Conservation (phyloP, 441 rosid genomes). For the Syzygium malaccense region DNA sequence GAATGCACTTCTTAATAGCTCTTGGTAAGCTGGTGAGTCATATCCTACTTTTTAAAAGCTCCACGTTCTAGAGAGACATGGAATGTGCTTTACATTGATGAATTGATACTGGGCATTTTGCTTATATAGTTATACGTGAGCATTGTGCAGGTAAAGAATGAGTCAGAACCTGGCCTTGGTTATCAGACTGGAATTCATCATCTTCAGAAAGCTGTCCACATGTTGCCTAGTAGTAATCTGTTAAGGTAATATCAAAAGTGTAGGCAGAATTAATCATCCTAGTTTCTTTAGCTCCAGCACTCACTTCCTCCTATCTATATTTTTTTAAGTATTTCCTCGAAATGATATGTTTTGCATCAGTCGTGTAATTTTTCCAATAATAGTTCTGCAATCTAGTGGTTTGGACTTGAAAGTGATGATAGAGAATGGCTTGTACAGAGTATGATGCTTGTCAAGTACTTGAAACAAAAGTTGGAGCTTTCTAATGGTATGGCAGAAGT, state of each 20-base stretch:
- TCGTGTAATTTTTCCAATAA: background rate
- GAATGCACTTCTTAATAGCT: constrained; percentile 76
- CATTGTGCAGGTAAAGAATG: constrained; percentile 58
- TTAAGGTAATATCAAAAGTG: constrained; percentile 44
- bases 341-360: background rate
- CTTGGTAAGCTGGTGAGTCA: constrained; percentile 70
- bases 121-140: background rate
- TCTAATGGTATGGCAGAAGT: background rate
- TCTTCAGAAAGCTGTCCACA: constrained; percentile 75
- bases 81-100: background rate
- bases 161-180: constrained; percentile 53
- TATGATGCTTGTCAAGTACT: background rate
- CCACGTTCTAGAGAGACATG: background rate
- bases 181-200: constrained; percentile 62
- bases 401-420: background rate
- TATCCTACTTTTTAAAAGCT: constrained; percentile 8
- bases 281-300: background rate
- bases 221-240: constrained; percentile 69
- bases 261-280: background rate
- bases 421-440: background rate
- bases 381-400: background rate
- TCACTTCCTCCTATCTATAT: background rate
- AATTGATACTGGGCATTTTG: background rate
- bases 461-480: background rate
- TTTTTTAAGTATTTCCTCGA: background rate